These are phyloP conservation scores for Monascus purpureus DNA, from an alignment of 495 filamentous ascomycete species.

Conservation along the genomic window DNA sequence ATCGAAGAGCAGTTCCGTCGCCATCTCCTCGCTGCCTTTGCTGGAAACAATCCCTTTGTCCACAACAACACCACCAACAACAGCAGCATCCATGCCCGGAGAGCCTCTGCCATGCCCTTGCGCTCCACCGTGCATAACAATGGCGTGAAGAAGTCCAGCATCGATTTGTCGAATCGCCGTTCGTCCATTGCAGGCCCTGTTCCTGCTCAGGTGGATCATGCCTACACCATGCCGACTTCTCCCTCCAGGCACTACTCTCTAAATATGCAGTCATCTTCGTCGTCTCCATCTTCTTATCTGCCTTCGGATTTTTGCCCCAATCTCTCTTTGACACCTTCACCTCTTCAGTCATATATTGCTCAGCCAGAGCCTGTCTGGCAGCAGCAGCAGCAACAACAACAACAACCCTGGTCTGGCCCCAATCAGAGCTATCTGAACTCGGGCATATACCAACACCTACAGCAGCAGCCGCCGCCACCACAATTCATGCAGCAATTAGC, in stretches of 20 bases:
- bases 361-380: too few relatives aligned
- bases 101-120: constrained; percentile 13
- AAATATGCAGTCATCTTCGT: too few relatives aligned
- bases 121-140: constrained; percentile 17
- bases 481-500: constrained; percentile 11
- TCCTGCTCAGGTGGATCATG: constrained; percentile 16
- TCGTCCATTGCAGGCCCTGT: constrained; percentile 15
- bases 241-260: too few relatives aligned
- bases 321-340: too few relatives aligned
- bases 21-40: constrained; percentile 23
- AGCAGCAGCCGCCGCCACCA: constrained; percentile 21
- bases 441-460: too few relatives aligned
- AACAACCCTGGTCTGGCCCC: too few relatives aligned
- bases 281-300: too few relatives aligned
- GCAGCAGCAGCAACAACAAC: too few relatives aligned
- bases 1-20: constrained; percentile 28
- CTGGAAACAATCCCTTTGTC: too few relatives aligned
- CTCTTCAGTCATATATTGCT: too few relatives aligned
- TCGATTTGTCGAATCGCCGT: constrained; percentile 23
- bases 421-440: too few relatives aligned
- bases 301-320: too few relatives aligned
- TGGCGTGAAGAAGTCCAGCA: constrained; percentile 26
- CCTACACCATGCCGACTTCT: constrained; percentile 13
- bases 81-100: constrained; percentile 11
- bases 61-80: constrained; percentile 13